Conservation (phyloP, 306 rosid genomes). For the Corylus americana region DNA sequence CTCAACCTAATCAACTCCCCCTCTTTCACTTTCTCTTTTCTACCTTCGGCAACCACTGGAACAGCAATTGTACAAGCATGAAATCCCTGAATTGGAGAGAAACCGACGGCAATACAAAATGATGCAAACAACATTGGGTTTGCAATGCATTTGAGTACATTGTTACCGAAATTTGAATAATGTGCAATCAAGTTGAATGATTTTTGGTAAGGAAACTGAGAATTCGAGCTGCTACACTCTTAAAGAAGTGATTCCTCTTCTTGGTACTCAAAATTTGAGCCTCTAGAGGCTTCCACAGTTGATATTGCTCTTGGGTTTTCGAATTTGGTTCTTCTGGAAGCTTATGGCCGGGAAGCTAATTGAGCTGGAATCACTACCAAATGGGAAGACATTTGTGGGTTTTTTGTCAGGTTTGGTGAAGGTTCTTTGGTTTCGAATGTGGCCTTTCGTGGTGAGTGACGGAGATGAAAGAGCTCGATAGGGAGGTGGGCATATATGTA, state of each 20-base stretch:
- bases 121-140: conserved; percentile 41
- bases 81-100: conserved; percentile 42
- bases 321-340: conserved; percentile 18
- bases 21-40: conserved; percentile 30
- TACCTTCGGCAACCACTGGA: conserved; percentile 26
- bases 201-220: not conserved
- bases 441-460: conserved; percentile 24
- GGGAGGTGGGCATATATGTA: conserved; percentile 25
- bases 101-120: conserved; percentile 62
- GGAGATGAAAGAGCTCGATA: conserved; percentile 1
- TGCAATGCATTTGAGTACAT: conserved; percentile 29
- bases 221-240: conserved; percentile 12
- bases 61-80: conserved; percentile 49
- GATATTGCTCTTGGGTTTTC: not conserved
- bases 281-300: not conserved
- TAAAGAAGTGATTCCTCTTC: conserved; percentile 6
- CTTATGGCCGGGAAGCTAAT: conserved; percentile 25
- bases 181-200: conserved; percentile 1
- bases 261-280: conserved; percentile 5
- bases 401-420: conserved; percentile 15
- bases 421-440: conserved; percentile 30
- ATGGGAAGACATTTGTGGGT: conserved; percentile 22
- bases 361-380: conserved; percentile 24
- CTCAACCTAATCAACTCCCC: conserved; percentile 20
- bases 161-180: conserved; percentile 12